Evolutionary conservation across 2,329 filamentous ascomycete species (phyloP), one percentile per base, ranked within the genome.

Genomic region (Grosmannia penicillata): DNA sequence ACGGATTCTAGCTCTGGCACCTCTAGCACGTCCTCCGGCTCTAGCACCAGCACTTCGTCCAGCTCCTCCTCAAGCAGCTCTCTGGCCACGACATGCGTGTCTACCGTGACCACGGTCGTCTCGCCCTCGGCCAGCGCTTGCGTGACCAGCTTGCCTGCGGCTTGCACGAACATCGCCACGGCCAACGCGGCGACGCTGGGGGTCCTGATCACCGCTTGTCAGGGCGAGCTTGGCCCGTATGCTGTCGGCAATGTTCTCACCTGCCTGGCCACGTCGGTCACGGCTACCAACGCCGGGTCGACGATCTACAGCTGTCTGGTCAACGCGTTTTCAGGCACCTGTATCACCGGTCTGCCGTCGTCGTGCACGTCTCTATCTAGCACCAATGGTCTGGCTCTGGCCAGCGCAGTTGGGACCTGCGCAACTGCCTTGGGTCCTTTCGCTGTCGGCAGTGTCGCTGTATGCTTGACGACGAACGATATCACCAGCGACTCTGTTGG

Each of bases 381-480:
- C 17, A 34, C 18, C n/a, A 40, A 3, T 6, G 39, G 33, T 4
- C 6, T 36, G 7, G 23, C 29, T 14, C 35, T 46, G 2, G 3
- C 28, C 8, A 15, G 19, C 1, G 36, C 44, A 8, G 8, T 44
- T 1, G 23, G 27, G 1, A 4, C 33, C 15, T 47, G 45, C 18
- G 23, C 30, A 4, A 19, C 40, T 0, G 39, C 36, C 17, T 40
- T 47, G 11, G 44, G 42, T 7, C 36, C 40, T 6, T 46, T 39
- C 18, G 40, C 31, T 1, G 22, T 37, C 2, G 45, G 44, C 22
- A 25, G 15, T 1, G 34, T 19, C 0, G 35, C 33, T 3, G 6
- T 28, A 4, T 47, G 45, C 26, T 5, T 47, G 24, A 13, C 36
- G 3, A 38, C 39, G 26, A 15, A 15, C 4, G 18, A 11, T 14